Evolutionary conservation across 139 green algal species (phyloP).

Genomic region (Closterium sp.): DNA sequence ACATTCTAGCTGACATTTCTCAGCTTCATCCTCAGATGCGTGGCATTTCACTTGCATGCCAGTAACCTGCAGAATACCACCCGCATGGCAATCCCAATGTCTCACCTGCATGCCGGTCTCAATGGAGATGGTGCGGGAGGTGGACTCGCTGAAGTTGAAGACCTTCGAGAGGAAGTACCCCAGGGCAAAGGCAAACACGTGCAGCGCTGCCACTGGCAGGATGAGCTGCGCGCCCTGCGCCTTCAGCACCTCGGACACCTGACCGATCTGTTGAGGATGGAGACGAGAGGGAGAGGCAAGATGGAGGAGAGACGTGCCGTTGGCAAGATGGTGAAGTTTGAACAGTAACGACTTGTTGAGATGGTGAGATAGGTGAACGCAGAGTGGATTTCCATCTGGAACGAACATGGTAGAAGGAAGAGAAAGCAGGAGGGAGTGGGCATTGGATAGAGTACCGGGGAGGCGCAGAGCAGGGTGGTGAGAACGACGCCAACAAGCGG

Average conservation of each 20-base stretch:
- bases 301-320: background rate
- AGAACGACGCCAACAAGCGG: conserved; percentile 58
- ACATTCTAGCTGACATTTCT: no score
- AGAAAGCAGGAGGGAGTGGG: background rate
- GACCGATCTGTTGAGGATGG: conserved; percentile 23
- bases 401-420: background rate
- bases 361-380: no score
- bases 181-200: conserved; percentile 64
- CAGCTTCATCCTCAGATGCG: no score
- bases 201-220: conserved; percentile 63
- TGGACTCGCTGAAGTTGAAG: conserved; percentile 66
- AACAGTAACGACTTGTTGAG: background rate
- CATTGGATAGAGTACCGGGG: conserved; percentile 4
- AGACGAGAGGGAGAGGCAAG: background rate
- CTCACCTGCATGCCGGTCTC: conserved; percentile 71
- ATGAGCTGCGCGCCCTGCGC: conserved; percentile 53
- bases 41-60: background rate
- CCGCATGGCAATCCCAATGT: no score
- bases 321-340: background rate
- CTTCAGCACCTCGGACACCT: conserved; percentile 41
- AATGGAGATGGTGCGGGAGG: conserved; percentile 68
- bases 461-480: conserved; percentile 59
- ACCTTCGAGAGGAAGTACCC: conserved; percentile 67
- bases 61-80: no score
- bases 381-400: no score